Conservation (phyloP, 164 flowering plant genomes). For the Protea cynaroides region DNA sequence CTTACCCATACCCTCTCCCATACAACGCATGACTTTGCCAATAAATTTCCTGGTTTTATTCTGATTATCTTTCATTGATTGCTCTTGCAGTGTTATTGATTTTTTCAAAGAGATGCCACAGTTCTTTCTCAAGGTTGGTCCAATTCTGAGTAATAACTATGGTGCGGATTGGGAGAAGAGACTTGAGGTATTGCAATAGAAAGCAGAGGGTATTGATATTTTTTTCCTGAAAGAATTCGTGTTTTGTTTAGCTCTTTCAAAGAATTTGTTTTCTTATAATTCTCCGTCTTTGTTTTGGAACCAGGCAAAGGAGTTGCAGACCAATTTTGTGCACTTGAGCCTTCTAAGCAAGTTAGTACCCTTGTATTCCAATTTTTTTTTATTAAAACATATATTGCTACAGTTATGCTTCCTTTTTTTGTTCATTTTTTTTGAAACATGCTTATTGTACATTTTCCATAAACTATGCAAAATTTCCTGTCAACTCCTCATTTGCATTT, state of each 20-base stretch:
- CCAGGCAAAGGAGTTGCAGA: constrained; percentile 85
- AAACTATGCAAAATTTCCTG: no score
- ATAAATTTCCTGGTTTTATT: not conserved
- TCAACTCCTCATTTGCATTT: no score
- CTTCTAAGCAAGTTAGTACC: constrained; percentile 72
- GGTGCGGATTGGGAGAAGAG: constrained; percentile 89
- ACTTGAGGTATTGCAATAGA: constrained; percentile 56
- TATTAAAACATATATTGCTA: not conserved
- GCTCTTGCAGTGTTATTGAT: constrained; percentile 51
- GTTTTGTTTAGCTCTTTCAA: not conserved
- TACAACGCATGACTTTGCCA: not conserved
- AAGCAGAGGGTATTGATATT: not conserved
- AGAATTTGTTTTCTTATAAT: not conserved
- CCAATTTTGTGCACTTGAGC: constrained; percentile 74
- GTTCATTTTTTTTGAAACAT: not conserved
- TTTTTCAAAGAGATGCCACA: constrained; percentile 91
- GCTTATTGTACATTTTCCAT: no score
- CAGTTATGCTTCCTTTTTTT: not conserved
- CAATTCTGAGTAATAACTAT: constrained; percentile 50
- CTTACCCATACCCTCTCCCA: not conserved
- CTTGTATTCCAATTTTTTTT: not conserved
- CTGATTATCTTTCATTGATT: not conserved
- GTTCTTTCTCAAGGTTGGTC: constrained; percentile 71
- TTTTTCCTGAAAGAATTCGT: not conserved
- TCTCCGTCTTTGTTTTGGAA: not conserved